Conservation (phyloP, 176 grass and related monocot species). For the Avena insularis region DNA sequence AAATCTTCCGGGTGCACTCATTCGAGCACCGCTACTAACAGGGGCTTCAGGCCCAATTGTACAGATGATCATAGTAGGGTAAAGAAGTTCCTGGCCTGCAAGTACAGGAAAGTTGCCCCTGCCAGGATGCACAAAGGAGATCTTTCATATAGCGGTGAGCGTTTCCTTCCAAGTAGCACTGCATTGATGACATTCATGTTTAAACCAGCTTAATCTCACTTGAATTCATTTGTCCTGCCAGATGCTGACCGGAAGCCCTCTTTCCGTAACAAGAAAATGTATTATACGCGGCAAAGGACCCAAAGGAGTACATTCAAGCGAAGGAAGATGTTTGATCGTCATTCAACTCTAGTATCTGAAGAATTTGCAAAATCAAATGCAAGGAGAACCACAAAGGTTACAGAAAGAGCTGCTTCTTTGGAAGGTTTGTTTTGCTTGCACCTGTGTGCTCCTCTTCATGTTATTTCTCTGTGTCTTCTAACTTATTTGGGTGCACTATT, state of each 20-base stretch:
- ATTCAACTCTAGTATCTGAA: slow-evolving; percentile 49
- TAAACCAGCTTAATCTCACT: slow-evolving; percentile 44
- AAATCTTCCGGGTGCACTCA: slow-evolving; percentile 90
- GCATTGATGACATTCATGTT: slow-evolving; percentile 24
- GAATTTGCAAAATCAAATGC: slow-evolving; percentile 49
- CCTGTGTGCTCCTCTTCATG: slow-evolving; percentile 28
- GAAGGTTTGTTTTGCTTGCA: slow-evolving; percentile 56
- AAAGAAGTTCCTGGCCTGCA: slow-evolving; percentile 72
- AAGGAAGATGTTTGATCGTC: slow-evolving; percentile 74
- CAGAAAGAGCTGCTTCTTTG: slow-evolving; percentile 35
- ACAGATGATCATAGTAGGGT: slow-evolving; percentile 62
- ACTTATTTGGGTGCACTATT: slow-evolving; percentile 41
- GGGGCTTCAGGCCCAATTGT: slow-evolving; percentile 60
- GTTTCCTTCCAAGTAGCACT: slow-evolving; percentile 30
- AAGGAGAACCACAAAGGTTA: slow-evolving; percentile 44
- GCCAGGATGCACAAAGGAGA: slow-evolving; percentile 54
- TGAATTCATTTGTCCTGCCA: slow-evolving; percentile 55
- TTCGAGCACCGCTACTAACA: slow-evolving; percentile 63
- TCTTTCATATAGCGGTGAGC: slow-evolving; percentile 66
- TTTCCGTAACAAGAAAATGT: slow-evolving; percentile 73
- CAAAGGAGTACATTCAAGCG: slow-evolving; percentile 88
- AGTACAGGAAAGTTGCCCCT: slow-evolving; percentile 63
- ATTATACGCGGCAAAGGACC: slow-evolving; percentile 86
- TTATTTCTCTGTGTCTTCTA: background rate
- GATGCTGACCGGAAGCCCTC: slow-evolving; percentile 73